Base-by-base conservation (phyloP, 371 early-diverging fungal genomes). In the Furculomyces boomerangus region DNA sequence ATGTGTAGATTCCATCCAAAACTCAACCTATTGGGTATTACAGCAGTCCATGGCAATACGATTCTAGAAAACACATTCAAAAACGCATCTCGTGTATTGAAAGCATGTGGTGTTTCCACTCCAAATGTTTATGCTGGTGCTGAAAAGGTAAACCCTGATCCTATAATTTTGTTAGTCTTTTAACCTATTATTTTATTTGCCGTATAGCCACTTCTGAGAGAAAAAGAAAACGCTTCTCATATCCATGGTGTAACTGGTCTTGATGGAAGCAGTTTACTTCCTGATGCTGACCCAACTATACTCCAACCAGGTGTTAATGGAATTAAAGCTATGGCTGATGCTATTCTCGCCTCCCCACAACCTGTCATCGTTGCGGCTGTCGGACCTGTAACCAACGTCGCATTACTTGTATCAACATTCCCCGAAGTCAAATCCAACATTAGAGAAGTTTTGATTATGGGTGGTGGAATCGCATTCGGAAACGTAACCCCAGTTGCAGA, bases 381-480 rank as follows among this genome's bases (percentile, higher is more conserved):
- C 14, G 70, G 69, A 0, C 66, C 70, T 10, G 40, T 70, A 45
- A 70, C 70, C 18, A 70, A 70, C 39, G 55, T 70, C 30, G 70
- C 64, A 22, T 51, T 70, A 5, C 51, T 70, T 22, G 46, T 70
- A 10, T 60, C 71, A 30, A 31, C 60, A 37, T 70, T 56, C 31
- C 70, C 70, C 7, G 61, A 68, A 27, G 55, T 62, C 20, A 58
- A 59, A 8, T 30, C 49, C 2, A 54, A 52, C 35, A 69, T 70
- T 30, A 53, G 54, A 31, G 58, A 48, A 20, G 56, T 70, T 18
- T 45, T 61, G 2, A 46, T 65, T 29, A 70, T 70, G 70, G 70
- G 70, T 2, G 70, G 70, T 2, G 64, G 60, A 2, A 57, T 69
- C 20, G 61, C 48, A 2, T 3, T 56, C 3, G 70, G 70, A 0